Evolutionary conservation across 23 red algal genomes (phyloP), one percentile per base, ranked within the genome.

Genomic region (Gracilaria domingensis): DNA sequence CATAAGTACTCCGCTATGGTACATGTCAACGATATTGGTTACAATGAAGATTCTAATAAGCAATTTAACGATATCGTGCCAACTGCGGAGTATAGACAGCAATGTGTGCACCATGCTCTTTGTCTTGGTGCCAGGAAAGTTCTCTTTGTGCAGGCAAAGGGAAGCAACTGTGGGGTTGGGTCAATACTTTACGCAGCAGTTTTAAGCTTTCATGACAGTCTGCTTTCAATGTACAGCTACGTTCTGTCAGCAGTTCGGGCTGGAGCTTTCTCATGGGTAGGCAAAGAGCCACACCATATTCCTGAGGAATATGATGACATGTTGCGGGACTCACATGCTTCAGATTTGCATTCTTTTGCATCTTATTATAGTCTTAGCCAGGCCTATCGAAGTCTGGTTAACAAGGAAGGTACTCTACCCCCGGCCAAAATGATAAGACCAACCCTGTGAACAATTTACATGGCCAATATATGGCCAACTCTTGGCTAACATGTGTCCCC

Each of bases 61-160:
- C 20, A 23, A 1, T 73, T 86, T 57, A n/a, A 51, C 9, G 66
- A 74, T 42, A 17, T 71, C 14, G 53, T 86, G 17, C 36, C 66
- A 9, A 50, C 66, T 0, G 42, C 61, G 20, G 65, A 86, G 39
- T 86, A 86, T 39, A 61, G 64, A 49, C 11, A 73, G 39, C 83
- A 86, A 48, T 66, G 60, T 57, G 4, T 86, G 61, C 83, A 86
- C 35, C 83, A 86, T 75, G 83, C 83, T 44, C 20, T 86, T 17
- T 47, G 28, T 28, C 25, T 86, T 25, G 26, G 58, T 16, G 12
- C 26, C 7, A 86, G 57, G 33, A 25, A 33, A 4, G 62, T 86
- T 12, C 8, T 58, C 9, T 86, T 86, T 86, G 66, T 86, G 25
- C 36, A 50, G 38, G 64, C 83, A 12, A 86, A 86, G 26, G 83